Evolutionary conservation across 2,329 filamentous ascomycete genomes (phyloP), one percentile per base, ranked within the genome.

Genomic region (Trichoderma sp.): DNA sequence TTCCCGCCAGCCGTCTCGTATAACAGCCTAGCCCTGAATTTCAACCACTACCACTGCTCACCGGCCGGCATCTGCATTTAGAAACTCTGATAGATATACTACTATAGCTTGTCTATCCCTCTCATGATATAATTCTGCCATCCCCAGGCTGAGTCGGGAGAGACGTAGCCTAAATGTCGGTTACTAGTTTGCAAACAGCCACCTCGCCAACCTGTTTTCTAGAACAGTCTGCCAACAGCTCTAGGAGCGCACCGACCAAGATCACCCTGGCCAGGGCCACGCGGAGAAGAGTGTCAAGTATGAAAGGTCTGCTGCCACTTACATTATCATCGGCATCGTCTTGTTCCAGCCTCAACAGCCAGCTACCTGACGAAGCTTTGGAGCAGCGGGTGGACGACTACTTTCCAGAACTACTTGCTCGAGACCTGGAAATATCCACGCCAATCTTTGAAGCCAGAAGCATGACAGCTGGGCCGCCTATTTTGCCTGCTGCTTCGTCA

Each of bases 381-480:
- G 71, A 77, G 76, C 73, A 73, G 21, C 73, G 75, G 56, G 71
- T 74, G 13, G 78, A 77, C 60, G 82, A 81, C 74, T 88, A 83
- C 76, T 78, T 89, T 21, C 84, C 86, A 2, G 87, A 89, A 76
- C 73, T 87, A 49, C 78, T 89, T n/a, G 86, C 82, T 7, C 81
- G 80, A 69, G 85, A 89, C 71, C 77, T 88, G 56, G 83, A 86
- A 73, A 73, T 80, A 26, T 86, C 84, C 21, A 79, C 79, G 61
- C 77, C 79, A 11, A 74, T 86, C 30, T 88, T 87, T 68, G 77
- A 77, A 30, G 80, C 84, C 16, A 85, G 79, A 73, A 83, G 82
- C 68, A 83, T 87, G 81, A 86, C 85, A 6, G 82, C 85, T 26
- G 86, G 86, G 10, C 73, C 79, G 10, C 86, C 86, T 0, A 76